phyloP scores from a whole-genome alignment of 2,329 filamentous ascomycete genomes.

The Basipetospora chlamydospora region DNA sequence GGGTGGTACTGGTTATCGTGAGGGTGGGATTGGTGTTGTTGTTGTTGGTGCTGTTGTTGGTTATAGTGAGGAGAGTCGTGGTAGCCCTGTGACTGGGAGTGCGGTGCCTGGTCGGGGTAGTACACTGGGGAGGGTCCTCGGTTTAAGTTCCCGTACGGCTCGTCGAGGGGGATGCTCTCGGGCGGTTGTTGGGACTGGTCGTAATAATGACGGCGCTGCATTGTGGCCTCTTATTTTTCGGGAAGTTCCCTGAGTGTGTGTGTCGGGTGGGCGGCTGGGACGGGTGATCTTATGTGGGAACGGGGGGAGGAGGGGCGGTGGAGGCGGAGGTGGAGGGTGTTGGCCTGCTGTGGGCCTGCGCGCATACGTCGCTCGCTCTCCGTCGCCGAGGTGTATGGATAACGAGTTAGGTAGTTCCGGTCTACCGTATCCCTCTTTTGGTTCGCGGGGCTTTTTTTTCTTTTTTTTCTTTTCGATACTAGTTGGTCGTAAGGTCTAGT shows the following conservation, averaged over 20 bases:
- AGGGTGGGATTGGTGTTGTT: not conserved
- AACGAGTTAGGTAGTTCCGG: conserved; percentile 5
- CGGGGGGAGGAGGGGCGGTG: not conserved
- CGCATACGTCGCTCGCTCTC: not conserved
- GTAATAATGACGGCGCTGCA: conserved; percentile 10
- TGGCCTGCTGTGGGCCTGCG: not conserved
- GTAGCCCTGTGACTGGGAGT: conserved; percentile 7
- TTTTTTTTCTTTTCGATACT: too few relatives aligned
- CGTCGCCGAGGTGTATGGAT: not conserved
- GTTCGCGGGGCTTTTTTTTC: too few relatives aligned
- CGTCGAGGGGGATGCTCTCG: conserved; percentile 5
- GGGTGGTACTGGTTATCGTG: not conserved
- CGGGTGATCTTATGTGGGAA: conserved; percentile 3
- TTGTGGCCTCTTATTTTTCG: conserved; percentile 4
- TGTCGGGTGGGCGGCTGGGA: conserved; percentile 3
- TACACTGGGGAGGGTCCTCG: conserved; percentile 3
- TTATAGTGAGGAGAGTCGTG: conserved; percentile 3
- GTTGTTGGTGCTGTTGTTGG: not conserved
- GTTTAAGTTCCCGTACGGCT: conserved; percentile 4
- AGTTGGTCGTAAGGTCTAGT: too few relatives aligned
- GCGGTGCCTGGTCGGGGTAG: conserved; percentile 8
- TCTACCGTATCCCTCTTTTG: too few relatives aligned
- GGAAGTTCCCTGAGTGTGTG: too few relatives aligned
- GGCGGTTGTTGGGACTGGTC: conserved; percentile 7
- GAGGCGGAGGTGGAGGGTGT: not conserved